Conservation (phyloP, 2,329 filamentous ascomycete species). For the Xylaria multiplex region DNA sequence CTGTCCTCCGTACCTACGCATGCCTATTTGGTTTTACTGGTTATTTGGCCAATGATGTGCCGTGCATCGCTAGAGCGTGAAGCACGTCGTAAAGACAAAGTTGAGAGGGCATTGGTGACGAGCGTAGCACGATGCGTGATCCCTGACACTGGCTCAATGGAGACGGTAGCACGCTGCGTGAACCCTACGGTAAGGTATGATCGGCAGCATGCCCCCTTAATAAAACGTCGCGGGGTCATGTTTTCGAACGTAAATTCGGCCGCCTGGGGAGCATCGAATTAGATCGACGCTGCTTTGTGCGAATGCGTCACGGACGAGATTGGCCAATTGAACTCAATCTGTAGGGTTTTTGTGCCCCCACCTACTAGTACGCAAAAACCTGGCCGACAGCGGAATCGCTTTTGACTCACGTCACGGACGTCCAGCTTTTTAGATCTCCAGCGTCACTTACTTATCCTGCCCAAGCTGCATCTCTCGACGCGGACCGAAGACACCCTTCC, state of each 20-base stretch:
- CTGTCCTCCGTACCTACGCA: no score
- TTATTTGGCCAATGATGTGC: no score
- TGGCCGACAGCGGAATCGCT: slow-evolving; percentile 19
- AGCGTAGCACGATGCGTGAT: no score
- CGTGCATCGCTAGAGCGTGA: no score
- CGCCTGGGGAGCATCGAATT: slow-evolving; percentile 18
- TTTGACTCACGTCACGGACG: slow-evolving; percentile 22
- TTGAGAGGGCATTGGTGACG: no score
- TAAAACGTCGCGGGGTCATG: no score
- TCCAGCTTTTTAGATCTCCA: slow-evolving; percentile 21
- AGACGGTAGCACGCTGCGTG: no score
- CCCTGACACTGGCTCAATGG: no score
- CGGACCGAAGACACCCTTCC: slow-evolving; percentile 20
- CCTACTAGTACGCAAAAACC: slow-evolving; percentile 21
- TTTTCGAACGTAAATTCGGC: not conserved
- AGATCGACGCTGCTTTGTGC: slow-evolving; percentile 20
- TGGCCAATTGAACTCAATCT: slow-evolving; percentile 23
- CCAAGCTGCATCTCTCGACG: slow-evolving; percentile 22
- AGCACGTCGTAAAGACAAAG: no score
- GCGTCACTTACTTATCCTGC: slow-evolving; percentile 22
- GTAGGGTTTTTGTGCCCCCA: slow-evolving; percentile 17
- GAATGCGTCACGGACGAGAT: slow-evolving; percentile 20
- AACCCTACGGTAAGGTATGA: no score
- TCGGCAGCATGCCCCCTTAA: no score
- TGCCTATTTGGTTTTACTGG: no score